Evolutionary conservation across 2,329 filamentous ascomycete genomes (phyloP), one percentile per base, ranked within the genome.

Genomic region (Nothophoma quercina): DNA sequence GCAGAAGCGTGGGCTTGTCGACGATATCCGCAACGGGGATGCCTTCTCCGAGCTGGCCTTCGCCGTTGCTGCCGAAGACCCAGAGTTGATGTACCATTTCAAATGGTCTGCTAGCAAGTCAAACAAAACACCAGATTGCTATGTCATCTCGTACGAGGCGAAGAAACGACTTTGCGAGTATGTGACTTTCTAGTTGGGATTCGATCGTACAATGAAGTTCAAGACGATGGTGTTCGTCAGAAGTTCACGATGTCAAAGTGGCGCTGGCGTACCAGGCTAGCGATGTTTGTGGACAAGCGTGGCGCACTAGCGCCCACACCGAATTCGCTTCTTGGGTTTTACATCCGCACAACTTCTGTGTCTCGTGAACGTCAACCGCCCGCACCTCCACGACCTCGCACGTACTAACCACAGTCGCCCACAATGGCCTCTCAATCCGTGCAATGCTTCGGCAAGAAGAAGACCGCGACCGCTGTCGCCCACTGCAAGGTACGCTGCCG

Each of bases 371-470:
- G 46, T 46, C 52, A 51, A 55, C 63, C 51, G 63, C 58, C 67
- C 61, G 61, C 65, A 41, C 61, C 62, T 62, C 68, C 34, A 59
- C 61, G 53, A 54, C 59, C 56, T 62, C 66, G 65, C 67, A 72
- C 69, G 68, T 62, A 65, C 55, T 65, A 55, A 60, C 59, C 63
- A 65, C 64, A 72, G 71, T 67, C 70, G 70, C 66, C 67, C 70
- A 72, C 64, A 62, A 74, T 74, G 71, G 70, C 71, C 58, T 69
- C 71, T 60, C 78, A 80, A 70, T 78, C 74, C 69, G 78, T 80
- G 62, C 92, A 96, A 87, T 96, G 92, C 90, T 97, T 98, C 90
- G 93, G 93, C 88, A 97, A 97, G 89, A 82, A 81, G 78, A 82
- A 80, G 77, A 81, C 79, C 56, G 79, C 79, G 65, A 82, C 79